These are phyloP conservation scores for Phytophthora nicotianae DNA, from an alignment of 352 stramenopile genomes.

Conservation along the genomic window DNA sequence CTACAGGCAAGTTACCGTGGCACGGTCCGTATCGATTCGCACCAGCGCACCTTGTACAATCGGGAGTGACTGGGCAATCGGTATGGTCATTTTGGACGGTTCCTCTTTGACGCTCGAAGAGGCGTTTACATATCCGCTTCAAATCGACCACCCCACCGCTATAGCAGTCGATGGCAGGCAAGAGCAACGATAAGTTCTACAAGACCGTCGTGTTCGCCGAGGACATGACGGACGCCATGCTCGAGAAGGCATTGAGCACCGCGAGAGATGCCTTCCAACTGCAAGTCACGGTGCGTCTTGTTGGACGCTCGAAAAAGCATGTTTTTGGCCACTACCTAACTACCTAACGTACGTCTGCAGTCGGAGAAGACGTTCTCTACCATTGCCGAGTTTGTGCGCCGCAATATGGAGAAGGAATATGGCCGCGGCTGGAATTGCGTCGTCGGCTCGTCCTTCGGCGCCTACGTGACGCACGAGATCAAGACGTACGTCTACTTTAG, in stretches of 20 bases:
- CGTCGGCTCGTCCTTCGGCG: conserved; percentile 91
- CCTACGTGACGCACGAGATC: conserved; percentile 95
- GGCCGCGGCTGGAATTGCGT: conserved; percentile 93
- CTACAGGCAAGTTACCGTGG: no score
- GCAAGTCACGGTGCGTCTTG: conserved; percentile 64
- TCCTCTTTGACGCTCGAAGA: conserved; percentile 1
- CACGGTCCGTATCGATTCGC: neutral
- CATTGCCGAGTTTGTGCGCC: conserved; percentile 91
- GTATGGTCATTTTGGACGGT: no score
- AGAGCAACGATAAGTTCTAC: conserved; percentile 87
- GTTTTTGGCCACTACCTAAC: neutral
- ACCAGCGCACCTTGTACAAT: neutral
- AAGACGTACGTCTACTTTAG: conserved; percentile 97
- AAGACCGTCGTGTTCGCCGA: conserved; percentile 94
- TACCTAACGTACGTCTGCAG: conserved; percentile 25
- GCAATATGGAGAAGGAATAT: conserved; percentile 94
- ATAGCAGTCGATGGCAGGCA: conserved; percentile 47
- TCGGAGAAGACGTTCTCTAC: conserved; percentile 93
- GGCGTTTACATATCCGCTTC: conserved; percentile 9
- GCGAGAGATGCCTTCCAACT: conserved; percentile 92
- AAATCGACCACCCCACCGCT: neutral
- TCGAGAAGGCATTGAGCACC: conserved; percentile 89
- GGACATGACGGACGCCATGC: conserved; percentile 95
- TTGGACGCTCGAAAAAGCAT: neutral
- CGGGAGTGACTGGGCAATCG: no score